These are phyloP conservation scores for Mycena vulgaris DNA, from an alignment of 768 basidiomycete species.

Conservation along the genomic window DNA sequence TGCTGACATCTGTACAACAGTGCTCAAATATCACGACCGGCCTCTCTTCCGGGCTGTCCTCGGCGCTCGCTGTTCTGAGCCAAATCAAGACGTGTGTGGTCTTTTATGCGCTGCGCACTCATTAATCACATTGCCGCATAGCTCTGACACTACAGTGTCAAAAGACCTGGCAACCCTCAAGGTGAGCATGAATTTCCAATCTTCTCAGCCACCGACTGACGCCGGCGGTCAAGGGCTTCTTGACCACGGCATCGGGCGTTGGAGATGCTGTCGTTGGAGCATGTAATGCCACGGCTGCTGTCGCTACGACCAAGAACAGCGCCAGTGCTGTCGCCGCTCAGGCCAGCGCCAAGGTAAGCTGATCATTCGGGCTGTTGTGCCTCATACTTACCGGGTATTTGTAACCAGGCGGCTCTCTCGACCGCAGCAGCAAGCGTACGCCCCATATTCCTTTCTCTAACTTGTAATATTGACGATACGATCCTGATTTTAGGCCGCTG, in stretches of 20 bases:
- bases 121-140: background rate
- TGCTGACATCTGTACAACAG: background rate
- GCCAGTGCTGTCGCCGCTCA: constrained; percentile 1
- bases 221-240: background rate
- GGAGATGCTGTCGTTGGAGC: constrained; percentile 25
- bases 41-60: constrained; percentile 23
- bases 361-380: too few relatives aligned
- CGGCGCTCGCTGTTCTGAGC: constrained; percentile 33
- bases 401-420: constrained; percentile 12
- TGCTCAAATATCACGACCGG: constrained; percentile 34
- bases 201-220: background rate
- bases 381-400: background rate
- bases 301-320: background rate
- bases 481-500: constrained; percentile 1
- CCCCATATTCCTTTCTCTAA: background rate
- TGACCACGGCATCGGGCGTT: constrained; percentile 22
- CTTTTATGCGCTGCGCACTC: background rate
- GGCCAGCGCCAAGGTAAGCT: constrained; percentile 25
- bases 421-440: constrained; percentile 30
- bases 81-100: constrained; percentile 32
- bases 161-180: constrained; percentile 33
- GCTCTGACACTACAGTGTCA: constrained; percentile 26
- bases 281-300: constrained; percentile 30
- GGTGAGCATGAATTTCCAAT: background rate
- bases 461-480: background rate